Conservation (phyloP, 257 asterid species). For the Nemophila menziesii region DNA sequence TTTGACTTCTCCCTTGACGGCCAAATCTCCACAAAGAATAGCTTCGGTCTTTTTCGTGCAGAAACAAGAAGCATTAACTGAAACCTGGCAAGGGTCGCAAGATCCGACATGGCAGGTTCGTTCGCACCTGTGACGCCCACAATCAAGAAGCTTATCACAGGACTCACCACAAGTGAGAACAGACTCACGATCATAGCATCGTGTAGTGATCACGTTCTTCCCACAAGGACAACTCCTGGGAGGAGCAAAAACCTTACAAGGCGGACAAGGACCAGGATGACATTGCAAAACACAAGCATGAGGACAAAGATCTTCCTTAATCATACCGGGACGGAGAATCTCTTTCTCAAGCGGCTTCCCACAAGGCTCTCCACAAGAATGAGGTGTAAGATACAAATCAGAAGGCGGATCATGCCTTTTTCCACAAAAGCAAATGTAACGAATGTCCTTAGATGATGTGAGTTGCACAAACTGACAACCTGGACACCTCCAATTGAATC, state of each 20-base stretch:
- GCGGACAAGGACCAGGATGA: slow-evolving; percentile 99
- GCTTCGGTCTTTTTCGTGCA: slow-evolving; percentile 71
- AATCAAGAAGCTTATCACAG: slow-evolving; percentile 77
- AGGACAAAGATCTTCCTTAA: slow-evolving; percentile 72
- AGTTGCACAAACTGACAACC: slow-evolving; percentile 97
- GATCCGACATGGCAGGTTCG: slow-evolving; percentile 78
- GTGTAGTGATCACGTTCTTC: slow-evolving; percentile 68
- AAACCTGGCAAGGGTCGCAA: slow-evolving; percentile 70
- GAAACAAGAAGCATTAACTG: slow-evolving; percentile 71
- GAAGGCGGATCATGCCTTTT: slow-evolving; percentile 84
- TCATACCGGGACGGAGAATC: slow-evolving; percentile 43
- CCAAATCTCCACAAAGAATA: slow-evolving; percentile 68
- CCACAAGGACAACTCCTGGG: slow-evolving; percentile 83
- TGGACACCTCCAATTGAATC: slow-evolving; percentile 96
- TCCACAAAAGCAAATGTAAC: slow-evolving; percentile 77
- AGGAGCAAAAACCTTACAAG: slow-evolving; percentile 98
- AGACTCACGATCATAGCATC: slow-evolving; percentile 81
- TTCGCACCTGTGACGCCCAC: slow-evolving; percentile 74
- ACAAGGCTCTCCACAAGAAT: slow-evolving; percentile 97
- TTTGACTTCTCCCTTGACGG: slow-evolving; percentile 60
- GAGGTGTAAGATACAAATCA: slow-evolving; percentile 90
- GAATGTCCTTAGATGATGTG: slow-evolving; percentile 66
- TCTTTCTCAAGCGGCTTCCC: slow-evolving; percentile 80
- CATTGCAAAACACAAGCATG: slow-evolving; percentile 92
- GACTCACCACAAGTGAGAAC: slow-evolving; percentile 79